These are phyloP conservation scores for Bruguiera parviflora DNA, from an alignment of 345 rosid species.

Conservation along the genomic window DNA sequence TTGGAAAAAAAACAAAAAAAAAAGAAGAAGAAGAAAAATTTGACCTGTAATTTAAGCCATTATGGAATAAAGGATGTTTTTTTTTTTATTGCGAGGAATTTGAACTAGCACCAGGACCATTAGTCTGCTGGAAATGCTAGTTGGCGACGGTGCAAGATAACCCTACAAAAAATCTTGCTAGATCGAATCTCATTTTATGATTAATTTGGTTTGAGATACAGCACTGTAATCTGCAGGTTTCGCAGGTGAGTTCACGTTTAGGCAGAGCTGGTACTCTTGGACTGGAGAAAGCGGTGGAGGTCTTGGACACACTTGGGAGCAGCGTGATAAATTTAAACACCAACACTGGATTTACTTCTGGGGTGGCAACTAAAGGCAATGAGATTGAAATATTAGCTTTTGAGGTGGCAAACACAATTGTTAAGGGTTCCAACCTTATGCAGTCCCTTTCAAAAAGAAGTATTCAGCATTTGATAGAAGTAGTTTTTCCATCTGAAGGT, in stretches of 20 bases:
- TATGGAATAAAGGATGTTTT: no score
- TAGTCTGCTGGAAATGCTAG: no score
- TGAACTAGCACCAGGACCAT: no score
- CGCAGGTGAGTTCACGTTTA: conserved; percentile 60
- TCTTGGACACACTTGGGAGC: conserved; percentile 90
- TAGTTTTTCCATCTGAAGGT: conserved; percentile 82
- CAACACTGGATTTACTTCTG: conserved; percentile 57
- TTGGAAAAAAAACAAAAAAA: no score
- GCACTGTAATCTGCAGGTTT: conserved; percentile 40
- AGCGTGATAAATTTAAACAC: conserved; percentile 79
- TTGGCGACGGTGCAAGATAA: no score
- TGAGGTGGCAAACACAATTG: conserved; percentile 94
- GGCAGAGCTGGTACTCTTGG: conserved; percentile 87
- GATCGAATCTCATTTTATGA: neutral
- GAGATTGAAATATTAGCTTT: conserved; percentile 77
- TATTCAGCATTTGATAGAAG: conserved; percentile 69
- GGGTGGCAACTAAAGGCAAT: conserved; percentile 66
- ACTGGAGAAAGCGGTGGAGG: conserved; percentile 85
- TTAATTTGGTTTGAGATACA: neutral
- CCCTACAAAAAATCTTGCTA: neutral
- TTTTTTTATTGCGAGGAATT: no score
- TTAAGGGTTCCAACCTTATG: conserved; percentile 90
- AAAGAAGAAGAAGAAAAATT: no score
- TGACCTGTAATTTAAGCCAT: no score
- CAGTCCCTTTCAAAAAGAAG: conserved; percentile 71